Conservation (phyloP, 73 alveolate genomes). For the Tetrahymena malaccensis region DNA sequence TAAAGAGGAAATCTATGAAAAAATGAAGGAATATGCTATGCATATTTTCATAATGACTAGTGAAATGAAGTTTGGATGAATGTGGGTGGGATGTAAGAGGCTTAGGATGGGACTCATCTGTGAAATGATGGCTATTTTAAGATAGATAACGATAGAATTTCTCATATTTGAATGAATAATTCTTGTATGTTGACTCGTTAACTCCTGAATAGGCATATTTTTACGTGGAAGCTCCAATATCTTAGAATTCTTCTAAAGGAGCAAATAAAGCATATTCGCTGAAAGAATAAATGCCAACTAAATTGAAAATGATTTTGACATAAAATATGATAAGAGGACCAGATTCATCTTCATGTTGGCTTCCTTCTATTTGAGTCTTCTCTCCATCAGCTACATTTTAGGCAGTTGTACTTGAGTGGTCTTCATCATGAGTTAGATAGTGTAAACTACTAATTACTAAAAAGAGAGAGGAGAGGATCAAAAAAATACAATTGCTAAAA, state of each 20-base stretch:
- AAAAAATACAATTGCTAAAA: neutral
- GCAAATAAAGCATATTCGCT: neutral
- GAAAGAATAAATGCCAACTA: neutral
- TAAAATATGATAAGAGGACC: neutral
- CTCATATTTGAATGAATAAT: neutral
- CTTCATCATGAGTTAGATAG: neutral
- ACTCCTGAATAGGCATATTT: neutral
- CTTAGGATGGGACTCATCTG: neutral
- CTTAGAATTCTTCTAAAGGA: neutral
- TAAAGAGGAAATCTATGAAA: neutral
- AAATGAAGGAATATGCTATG: neutral
- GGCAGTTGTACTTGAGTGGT: neutral
- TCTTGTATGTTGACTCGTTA: neutral
- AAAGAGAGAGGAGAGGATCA: neutral
- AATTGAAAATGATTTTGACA: neutral
- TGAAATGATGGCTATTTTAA: neutral
- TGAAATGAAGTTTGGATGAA: neutral
- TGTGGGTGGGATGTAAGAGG: neutral
- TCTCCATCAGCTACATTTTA: neutral
- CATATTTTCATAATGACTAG: neutral
- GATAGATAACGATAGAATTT: neutral
- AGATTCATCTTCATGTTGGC: neutral
- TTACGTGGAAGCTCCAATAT: neutral
- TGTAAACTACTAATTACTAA: neutral
- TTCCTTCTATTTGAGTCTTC: neutral